Percentiles rank a stretch among this genome's conserved stretches.
phyloP scores from a whole-genome alignment of 768 basidiomycete species.

The Russula foetens region DNA sequence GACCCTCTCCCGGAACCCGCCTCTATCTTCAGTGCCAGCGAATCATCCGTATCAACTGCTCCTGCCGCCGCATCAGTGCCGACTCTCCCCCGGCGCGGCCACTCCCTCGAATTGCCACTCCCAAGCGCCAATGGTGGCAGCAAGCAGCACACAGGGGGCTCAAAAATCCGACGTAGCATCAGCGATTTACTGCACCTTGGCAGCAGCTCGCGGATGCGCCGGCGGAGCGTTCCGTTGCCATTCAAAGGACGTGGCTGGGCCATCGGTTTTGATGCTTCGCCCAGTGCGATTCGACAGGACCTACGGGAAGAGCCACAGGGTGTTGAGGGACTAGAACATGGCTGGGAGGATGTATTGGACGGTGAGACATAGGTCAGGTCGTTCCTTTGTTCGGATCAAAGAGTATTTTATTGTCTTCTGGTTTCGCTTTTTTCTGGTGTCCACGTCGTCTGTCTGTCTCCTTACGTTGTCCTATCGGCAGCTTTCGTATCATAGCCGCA shows the following conservation, averaged over 20 bases:
- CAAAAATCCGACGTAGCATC: slow-evolving; percentile 10
- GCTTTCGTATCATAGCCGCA: not conserved
- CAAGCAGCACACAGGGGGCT: not conserved
- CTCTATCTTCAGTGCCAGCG: not conserved
- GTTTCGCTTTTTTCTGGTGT: too few relatives aligned
- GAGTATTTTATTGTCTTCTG: too few relatives aligned
- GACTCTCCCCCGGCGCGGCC: slow-evolving; percentile 2
- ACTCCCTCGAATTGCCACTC: slow-evolving; percentile 13
- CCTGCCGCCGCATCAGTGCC: not conserved
- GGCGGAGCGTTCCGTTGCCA: not conserved
- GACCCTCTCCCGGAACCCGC: slow-evolving; percentile 1
- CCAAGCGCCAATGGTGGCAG: not conserved
- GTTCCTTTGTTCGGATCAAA: too few relatives aligned
- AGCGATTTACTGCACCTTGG: slow-evolving; percentile 6
- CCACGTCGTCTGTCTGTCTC: not conserved
- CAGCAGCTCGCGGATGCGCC: slow-evolving; percentile 1
- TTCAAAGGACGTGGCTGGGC: not conserved
- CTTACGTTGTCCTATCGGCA: not conserved
- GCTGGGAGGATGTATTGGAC: not conserved
- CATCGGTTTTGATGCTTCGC: not conserved
- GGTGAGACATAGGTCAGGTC: not conserved
- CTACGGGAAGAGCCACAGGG: not conserved
- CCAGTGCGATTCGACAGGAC: not conserved
- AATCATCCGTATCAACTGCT: not conserved
- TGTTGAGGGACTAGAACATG: not conserved